Evolutionary conservation across 2,329 filamentous ascomycete species (phyloP).

Genomic region (Reticulascus tulasneorum): DNA sequence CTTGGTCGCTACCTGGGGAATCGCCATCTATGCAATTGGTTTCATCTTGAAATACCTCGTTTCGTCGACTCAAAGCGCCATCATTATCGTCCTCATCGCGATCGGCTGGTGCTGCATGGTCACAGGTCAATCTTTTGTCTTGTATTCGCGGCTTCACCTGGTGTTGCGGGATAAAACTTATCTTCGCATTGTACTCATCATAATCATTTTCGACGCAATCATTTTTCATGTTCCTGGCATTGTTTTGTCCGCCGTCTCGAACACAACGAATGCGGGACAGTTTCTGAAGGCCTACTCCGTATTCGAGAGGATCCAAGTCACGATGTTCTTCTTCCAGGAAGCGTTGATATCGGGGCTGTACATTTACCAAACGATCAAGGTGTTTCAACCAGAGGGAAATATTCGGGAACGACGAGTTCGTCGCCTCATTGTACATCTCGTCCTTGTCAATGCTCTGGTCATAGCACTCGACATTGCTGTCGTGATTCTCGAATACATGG

Average conservation of each 20-base stretch:
- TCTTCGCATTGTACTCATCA: slow-evolving; percentile 31
- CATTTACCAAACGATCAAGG: slow-evolving; percentile 39
- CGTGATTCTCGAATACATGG: slow-evolving; percentile 32
- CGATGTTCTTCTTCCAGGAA: slow-evolving; percentile 53
- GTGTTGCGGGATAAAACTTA: slow-evolving; percentile 31
- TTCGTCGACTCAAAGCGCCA: slow-evolving; percentile 41
- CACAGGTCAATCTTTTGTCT: slow-evolving; percentile 34
- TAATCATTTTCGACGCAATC: slow-evolving; percentile 49
- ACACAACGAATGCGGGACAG: slow-evolving; percentile 18
- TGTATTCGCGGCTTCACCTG: slow-evolving; percentile 49
- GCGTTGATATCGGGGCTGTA: slow-evolving; percentile 41
- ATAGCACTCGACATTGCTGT: slow-evolving; percentile 34
- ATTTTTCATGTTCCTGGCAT: slow-evolving; percentile 45
- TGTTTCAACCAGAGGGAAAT: too few species aligned
- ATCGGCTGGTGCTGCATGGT: slow-evolving; percentile 56
- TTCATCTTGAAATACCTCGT: slow-evolving; percentile 38
- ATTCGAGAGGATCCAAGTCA: slow-evolving; percentile 53
- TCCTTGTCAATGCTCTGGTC: slow-evolving; percentile 36
- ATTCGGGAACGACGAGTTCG: too few species aligned
- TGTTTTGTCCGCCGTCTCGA: slow-evolving; percentile 42
- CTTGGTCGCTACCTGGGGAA: slow-evolving; percentile 23
- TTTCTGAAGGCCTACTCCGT: slow-evolving; percentile 31
- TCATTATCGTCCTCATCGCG: slow-evolving; percentile 27
- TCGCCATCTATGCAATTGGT: slow-evolving; percentile 53
- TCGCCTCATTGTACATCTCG: slow-evolving; percentile 31